phyloP scores from a whole-genome alignment of 2,329 filamentous ascomycete genomes.

The Hymenoscyphus repandus region DNA sequence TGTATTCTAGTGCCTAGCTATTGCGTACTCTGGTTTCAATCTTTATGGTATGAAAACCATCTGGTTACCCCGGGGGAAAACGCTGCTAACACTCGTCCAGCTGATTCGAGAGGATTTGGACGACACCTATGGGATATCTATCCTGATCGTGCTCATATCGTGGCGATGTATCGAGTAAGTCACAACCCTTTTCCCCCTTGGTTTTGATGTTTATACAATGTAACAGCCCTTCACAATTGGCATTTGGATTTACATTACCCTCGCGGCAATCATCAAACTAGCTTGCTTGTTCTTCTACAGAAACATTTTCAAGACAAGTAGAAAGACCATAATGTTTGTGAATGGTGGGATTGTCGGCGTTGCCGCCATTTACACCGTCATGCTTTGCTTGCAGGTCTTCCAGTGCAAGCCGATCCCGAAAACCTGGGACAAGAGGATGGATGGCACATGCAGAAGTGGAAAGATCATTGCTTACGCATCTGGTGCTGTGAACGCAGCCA shows the following conservation, averaged over 20 bases:
- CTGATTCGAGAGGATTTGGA: background rate
- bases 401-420: background rate
- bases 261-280: background rate
- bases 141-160: background rate
- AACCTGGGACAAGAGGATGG: background rate
- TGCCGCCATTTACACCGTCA: background rate
- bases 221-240: conserved; percentile 1
- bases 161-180: background rate
- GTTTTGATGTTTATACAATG: background rate
- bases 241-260: background rate
- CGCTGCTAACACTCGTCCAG: background rate
- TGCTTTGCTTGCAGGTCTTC: background rate
- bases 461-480: background rate
- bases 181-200: background rate
- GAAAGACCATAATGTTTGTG: conserved; percentile 3
- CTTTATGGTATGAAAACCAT: background rate
- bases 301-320: background rate
- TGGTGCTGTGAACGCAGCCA: background rate
- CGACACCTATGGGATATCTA: conserved; percentile 3
- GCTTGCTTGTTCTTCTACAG: conserved; percentile 6
- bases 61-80: background rate
- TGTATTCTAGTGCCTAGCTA: background rate
- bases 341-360: conserved; percentile 4
- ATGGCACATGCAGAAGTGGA: background rate
- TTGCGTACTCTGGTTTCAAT: background rate